phyloP scores from a whole-genome alignment of 805 yeast genomes.

The Komagataella populi region DNA sequence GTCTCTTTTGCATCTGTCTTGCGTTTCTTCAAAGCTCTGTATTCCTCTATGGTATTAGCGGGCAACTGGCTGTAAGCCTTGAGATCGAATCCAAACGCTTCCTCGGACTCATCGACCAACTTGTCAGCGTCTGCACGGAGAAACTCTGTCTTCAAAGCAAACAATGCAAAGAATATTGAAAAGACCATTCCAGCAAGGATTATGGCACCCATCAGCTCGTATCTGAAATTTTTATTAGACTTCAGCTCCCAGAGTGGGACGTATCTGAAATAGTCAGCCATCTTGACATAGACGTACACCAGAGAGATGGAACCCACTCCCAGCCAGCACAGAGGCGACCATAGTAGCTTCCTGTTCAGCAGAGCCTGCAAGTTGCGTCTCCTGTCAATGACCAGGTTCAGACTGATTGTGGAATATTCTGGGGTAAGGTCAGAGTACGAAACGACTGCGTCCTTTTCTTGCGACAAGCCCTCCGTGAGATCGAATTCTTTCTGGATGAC shows the following conservation, averaged over 20 bases:
- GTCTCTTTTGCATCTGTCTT: slow-evolving; percentile 8
- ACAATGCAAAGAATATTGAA: slow-evolving; percentile 23
- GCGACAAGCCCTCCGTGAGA: slow-evolving; percentile 41
- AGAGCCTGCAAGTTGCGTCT: slow-evolving; percentile 31
- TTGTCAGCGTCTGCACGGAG: slow-evolving; percentile 26
- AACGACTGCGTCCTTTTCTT: slow-evolving; percentile 37
- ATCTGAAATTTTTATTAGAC: slow-evolving; percentile 10
- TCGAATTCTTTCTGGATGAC: slow-evolving; percentile 34
- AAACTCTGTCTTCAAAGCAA: slow-evolving; percentile 31
- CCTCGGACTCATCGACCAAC: slow-evolving; percentile 20
- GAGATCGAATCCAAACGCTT: slow-evolving; percentile 39
- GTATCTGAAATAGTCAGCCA: slow-evolving; percentile 5
- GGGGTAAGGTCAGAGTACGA: slow-evolving; percentile 37
- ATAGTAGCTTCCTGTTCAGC: slow-evolving; percentile 29
- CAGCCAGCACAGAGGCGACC: slow-evolving; percentile 27
- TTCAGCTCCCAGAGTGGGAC: slow-evolving; percentile 3
- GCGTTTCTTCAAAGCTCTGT: slow-evolving; percentile 3
- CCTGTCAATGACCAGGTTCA: slow-evolving; percentile 53
- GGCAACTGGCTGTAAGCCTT: slow-evolving; percentile 24
- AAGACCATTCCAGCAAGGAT: slow-evolving; percentile 25
- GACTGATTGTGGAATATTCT: slow-evolving; percentile 41
- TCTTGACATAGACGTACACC: slow-evolving; percentile 5
- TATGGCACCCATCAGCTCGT: slow-evolving; percentile 17
- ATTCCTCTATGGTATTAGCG: slow-evolving; percentile 4
- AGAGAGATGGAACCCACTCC: slow-evolving; percentile 12